Evolutionary conservation across 208 protist species (phyloP), one percentile per base, ranked within the genome.

Genomic region (Sergeia podlipaevii): DNA sequence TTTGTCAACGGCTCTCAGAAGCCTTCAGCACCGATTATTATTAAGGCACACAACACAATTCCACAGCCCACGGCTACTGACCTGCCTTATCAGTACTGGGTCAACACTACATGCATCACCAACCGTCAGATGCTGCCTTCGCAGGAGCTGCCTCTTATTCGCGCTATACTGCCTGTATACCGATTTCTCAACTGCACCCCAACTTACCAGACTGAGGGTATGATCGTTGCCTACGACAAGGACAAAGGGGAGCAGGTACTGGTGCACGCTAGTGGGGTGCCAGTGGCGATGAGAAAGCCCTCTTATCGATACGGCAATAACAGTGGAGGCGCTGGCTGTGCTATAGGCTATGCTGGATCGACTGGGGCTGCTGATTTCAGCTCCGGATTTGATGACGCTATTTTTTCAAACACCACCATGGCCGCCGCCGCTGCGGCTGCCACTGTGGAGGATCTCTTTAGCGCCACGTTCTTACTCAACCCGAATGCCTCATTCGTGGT

Each of bases 61-160:
- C 88, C 88, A 26, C 80, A 89, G 60, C 71, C 65, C 13, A 62
- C 54, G 21, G 62, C 62, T 21, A 74, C 67, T 13, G 80, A 91
- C 55, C 58, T 79, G 18, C 80, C 88, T 5, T 95, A 85, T 44
- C 83, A 89, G 41, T 95, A 92, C 68, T 95, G 88, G 88, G 68
- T 91, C 17, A 95, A 95, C 61, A 89, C 77, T 18, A 87, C 79
- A 33, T 81, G 79, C 48, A 46, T 85, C 24, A 85, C 80, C 38
- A 95, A 95, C 57, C 67, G 84, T 26, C 62, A 68, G n/a, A 81
- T 92, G 67, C 70, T 83, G 44, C 39, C 65, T 21, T 72, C 78
- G 39, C 77, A 87, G 53, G 88, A 95, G 72, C 68, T 92, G 37
- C 84, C 88, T 11, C 59, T 88, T 20, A 74, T 95, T 13, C 53